Base-by-base conservation (phyloP, 345 rosid genomes). In the Tarenaya hassleriana region DNA sequence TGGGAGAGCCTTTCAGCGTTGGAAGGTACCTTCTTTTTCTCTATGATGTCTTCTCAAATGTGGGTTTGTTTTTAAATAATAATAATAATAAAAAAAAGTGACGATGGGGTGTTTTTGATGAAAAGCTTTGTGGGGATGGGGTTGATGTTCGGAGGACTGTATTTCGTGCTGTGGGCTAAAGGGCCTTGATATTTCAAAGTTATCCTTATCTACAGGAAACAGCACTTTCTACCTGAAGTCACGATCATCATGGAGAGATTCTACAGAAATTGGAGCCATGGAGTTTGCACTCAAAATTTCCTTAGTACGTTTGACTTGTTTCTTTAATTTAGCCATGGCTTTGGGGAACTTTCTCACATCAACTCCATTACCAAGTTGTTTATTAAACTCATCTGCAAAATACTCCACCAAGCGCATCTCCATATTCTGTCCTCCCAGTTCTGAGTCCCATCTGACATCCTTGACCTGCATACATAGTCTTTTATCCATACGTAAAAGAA, bases 251-350 rank as follows among this genome's bases (percentile, higher is more conserved):
- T 81, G 76, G 27, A 94, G 80, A 37, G 99, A 88, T 63, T 94
- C 99, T 45, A 88, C 94, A 19, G 99, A 94, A 67, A 94, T 81
- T 18, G 92, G 95, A 61, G 99, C 97, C 21, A 43, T 64, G 37
- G 85, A 72, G 68, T 94, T 94, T 35, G 99, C 99, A 72, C 99
- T 94, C 66, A 94, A 60, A 52, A 94, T 88, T 73, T 88, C 99
- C 69, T 94, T 94, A 9, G 99, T 88, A 16, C 99, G 97, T 69
- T 88, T 94, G 42, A 94, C 95, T 79, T 88, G 99, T 59, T 94
- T 94, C 77, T 94, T 94, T 63, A 94, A 64, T 71, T 94, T 94
- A 70, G 99, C 99, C 95, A 94, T 88, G 37, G 99, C 91, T 77
- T 94, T 94, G 14, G 95, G 86, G 60, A 67, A 75, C 71, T 80